Evolutionary conservation across 208 protist species (phyloP), one percentile per base, ranked within the genome.

Genomic region (Novymonas esmeraldas): DNA sequence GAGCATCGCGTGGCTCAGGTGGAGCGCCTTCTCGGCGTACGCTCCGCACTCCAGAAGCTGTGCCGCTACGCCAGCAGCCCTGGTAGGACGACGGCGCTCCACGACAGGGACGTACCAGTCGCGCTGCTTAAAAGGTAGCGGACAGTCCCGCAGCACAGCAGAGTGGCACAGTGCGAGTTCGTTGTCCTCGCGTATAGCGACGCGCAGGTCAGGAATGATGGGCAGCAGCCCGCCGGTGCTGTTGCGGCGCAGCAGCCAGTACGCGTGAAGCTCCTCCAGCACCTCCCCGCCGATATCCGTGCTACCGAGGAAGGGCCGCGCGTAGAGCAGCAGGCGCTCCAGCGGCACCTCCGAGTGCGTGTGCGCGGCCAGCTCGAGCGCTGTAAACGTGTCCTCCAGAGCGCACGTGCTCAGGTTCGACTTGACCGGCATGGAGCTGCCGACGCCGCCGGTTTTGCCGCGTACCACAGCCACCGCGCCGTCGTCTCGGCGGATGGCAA

Each of bases 51-150:
- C 42, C 18, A 41, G 14, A 18, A 76, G 61, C 46, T 50, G 54
- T 38, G 56, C 18, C 9, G 20, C 20, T 28, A 41, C 31, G 11
- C 45, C 13, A 22, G 7, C 29, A 3, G 16, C 2, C 22, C 36
- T 7, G 18, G 41, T 16, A 3, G 62, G 54, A 31, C 28, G 67
- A 54, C 56, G 64, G 6, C 80, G 70, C n/a, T 77, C 56, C 14
- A 90, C 16, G 7, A 85, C 73, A 1, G 81, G 45, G 10, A 84
- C 79, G 28, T 76, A 79, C 83, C 87, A 93, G 50, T 95, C 90
- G 29, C 90, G 79, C 45, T 73, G 52, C 58, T 89, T 93, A 52
- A 95, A 95, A 14, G 90, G 90, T 4, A 95, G 62, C 9, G 90
- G 90, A 59, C 85, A 95, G 68, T 94, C 85, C 6, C 82, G 80